These are phyloP conservation scores for Trichoderma asperelloides DNA, from an alignment of 495 filamentous ascomycete species.

Conservation along the genomic window DNA sequence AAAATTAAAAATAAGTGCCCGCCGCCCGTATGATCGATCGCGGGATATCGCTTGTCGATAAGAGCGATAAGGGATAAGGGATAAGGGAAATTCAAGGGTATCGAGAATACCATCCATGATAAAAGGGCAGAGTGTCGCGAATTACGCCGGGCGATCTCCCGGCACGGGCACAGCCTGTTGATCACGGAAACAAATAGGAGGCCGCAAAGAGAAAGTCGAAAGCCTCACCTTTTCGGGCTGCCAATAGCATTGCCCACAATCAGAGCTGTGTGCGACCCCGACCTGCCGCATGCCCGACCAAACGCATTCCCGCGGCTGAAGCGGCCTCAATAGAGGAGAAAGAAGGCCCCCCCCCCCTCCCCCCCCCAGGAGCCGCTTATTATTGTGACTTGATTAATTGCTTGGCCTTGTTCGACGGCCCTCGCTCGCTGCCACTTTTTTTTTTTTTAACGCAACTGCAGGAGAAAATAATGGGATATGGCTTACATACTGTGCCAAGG, in stretches of 20 bases:
- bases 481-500: no score
- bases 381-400: no score
- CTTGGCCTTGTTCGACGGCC: no score
- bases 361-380: no score
- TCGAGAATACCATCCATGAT: background rate
- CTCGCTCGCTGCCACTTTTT: no score
- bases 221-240: background rate
- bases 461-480: no score
- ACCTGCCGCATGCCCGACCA: no score
- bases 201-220: background rate
- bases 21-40: background rate
- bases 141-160: background rate
- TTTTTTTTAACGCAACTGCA: background rate
- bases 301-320: background rate
- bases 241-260: background rate
- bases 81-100: no score
- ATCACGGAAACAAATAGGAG: no score
- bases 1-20: background rate
- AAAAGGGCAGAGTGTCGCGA: background rate
- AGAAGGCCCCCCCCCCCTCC: no score
- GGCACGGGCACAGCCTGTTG: background rate
- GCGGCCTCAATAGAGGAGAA: no score
- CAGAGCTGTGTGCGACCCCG: background rate
- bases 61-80: background rate
- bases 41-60: slow-evolving; percentile 6